Conservation (phyloP, 1,139 yeast genomes). For the Saccharomyces hybrid region DNA sequence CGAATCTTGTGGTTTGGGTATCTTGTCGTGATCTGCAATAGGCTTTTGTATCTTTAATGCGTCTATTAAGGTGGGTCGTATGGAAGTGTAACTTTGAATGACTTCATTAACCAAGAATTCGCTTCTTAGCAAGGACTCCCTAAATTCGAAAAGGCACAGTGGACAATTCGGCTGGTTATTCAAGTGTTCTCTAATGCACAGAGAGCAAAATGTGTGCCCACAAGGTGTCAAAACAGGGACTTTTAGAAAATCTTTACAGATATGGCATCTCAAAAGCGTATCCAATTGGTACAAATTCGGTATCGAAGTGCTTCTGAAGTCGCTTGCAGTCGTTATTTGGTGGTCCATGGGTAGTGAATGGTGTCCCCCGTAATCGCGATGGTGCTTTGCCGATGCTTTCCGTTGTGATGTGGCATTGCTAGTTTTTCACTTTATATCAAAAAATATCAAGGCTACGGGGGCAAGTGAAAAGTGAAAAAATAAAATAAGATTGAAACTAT, state of each 20-base stretch:
- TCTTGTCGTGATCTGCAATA: background rate
- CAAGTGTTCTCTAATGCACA: constrained; percentile 72
- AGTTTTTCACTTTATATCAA: background rate
- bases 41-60: constrained; percentile 4
- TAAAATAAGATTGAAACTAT: background rate
- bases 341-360: background rate
- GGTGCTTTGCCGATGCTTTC: background rate
- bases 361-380: background rate
- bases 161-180: constrained; percentile 64
- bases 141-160: constrained; percentile 62
- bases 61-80: constrained; percentile 34
- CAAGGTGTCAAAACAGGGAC: constrained; percentile 86
- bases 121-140: constrained; percentile 63
- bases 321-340: constrained; percentile 58
- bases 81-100: constrained; percentile 44
- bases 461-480: background rate
- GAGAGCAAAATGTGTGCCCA: constrained; percentile 85
- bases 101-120: constrained; percentile 70
- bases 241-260: constrained; percentile 77
- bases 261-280: constrained; percentile 68
- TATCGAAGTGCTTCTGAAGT: constrained; percentile 48
- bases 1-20: constrained; percentile 3
- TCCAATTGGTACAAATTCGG: constrained; percentile 61
- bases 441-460: background rate
- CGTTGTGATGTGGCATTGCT: background rate